Percentiles rank a stretch among this genome's conserved stretches.
Conservation (phyloP, 306 rosid species). For the Trichosanthes cucumerina region DNA sequence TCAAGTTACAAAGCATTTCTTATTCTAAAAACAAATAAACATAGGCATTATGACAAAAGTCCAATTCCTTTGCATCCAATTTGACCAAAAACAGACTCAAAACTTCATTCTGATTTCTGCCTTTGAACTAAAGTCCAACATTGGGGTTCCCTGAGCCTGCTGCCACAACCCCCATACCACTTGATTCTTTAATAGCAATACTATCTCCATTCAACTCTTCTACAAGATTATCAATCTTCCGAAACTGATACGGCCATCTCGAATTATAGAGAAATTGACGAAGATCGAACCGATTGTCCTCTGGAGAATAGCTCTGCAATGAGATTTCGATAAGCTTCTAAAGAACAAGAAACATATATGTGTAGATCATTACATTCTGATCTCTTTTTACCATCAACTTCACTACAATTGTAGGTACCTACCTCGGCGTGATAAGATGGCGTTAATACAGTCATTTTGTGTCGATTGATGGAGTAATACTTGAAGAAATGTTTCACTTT, state of each 20-base stretch:
- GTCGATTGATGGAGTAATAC: slow-evolving; percentile 87
- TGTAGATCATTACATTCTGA: not conserved
- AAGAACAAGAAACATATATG: not conserved
- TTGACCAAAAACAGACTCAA: not conserved
- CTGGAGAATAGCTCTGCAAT: slow-evolving; percentile 89
- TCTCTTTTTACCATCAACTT: not conserved
- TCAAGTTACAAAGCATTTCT: not conserved
- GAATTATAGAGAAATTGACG: slow-evolving; percentile 80
- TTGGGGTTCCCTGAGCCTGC: slow-evolving; percentile 91
- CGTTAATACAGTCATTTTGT: slow-evolving; percentile 82
- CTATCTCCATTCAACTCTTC: slow-evolving; percentile 39
- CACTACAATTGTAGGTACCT: slow-evolving; percentile 28
- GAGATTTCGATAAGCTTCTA: not conserved
- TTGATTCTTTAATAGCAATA: slow-evolving; percentile 26
- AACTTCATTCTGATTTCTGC: not conserved
- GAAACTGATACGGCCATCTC: slow-evolving; percentile 90
- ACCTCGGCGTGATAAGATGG: slow-evolving; percentile 99
- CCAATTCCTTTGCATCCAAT: not conserved
- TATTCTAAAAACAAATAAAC: not conserved
- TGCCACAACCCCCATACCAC: slow-evolving; percentile 91
- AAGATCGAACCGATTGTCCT: slow-evolving; percentile 85
- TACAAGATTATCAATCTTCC: slow-evolving; percentile 75
- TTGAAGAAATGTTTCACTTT: slow-evolving; percentile 92
- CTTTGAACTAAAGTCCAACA: slow-evolving; percentile 41
- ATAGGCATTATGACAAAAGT: not conserved